Base-by-base conservation (phyloP, 108 stramenopile genomes). In the Aureococcus anophagefferens region DNA sequence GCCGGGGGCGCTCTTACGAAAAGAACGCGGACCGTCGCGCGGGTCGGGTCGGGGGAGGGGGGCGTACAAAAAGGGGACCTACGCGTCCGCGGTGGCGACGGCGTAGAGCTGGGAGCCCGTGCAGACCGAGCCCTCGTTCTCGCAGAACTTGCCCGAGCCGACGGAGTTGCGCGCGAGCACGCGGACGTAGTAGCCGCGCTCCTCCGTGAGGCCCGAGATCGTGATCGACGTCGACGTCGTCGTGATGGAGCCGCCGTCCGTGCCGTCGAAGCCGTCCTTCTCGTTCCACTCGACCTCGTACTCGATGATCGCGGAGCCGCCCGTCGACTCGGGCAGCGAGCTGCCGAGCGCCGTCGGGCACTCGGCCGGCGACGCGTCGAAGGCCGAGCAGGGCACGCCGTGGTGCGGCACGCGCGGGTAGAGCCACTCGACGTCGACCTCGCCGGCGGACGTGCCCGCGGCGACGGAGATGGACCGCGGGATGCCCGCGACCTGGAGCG, bases 281-380 rank as follows among this genome's bases (percentile, higher is more conserved):
- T 85, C 80, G 67, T 83, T 88, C 68, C 72, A 86, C 78, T 89
- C 81, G 35, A 92, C 46, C 80, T 88, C 77, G 75, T 92, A 92
- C 65, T 87, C 87, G 34, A 65, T 46, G 25, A 92, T 87, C 30
- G 76, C 73, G 36, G 76, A 74, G 11, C 91, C 93, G 30, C 91
- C 93, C 64, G 89, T 79, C 62, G 85, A 86, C n/a, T 74, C 72
- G 35, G 87, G 75, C 18, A 83, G 66, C 35, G 67, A 72, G 30
- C 83, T 83, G 0, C 90, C 88, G 65, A 85, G 83, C 14, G 88
- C 78, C 34, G 86, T 83, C 63, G 89, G 89, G 59, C 93, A 91
- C 62, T 81, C 77, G 4, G 37, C 65, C 7, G 86, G 76, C 13
- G 67, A 45, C 0, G 28, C 67, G 33, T 44, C 79, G 33, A 77